These are phyloP conservation scores for Globomyces sp. DNA, from an alignment of 371 early-diverging fungal genomes.

Conservation along the genomic window DNA sequence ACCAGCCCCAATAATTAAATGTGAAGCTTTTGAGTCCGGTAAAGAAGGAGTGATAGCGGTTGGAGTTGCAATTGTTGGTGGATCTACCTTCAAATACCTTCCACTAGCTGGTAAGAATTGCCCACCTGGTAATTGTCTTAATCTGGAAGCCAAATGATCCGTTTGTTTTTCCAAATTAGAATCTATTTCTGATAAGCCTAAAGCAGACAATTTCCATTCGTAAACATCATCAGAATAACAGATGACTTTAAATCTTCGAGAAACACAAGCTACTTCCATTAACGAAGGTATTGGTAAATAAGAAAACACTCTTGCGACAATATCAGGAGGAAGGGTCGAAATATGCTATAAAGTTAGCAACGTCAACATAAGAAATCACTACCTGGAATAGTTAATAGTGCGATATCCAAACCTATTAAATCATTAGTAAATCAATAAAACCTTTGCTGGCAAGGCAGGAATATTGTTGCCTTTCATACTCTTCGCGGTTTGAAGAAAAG, in stretches of 20 bases:
- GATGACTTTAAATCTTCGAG: conserved; percentile 50
- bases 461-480: too few species aligned
- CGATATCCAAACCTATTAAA: too few species aligned
- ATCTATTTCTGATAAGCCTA: conserved; percentile 28
- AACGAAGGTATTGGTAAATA: conserved; percentile 46
- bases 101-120: conserved; percentile 37
- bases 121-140: conserved; percentile 51
- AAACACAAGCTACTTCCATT: conserved; percentile 37
- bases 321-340: conserved; percentile 47
- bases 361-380: too few species aligned
- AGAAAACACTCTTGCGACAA: conserved; percentile 42
- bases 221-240: conserved; percentile 49
- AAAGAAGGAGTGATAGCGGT: conserved; percentile 6
- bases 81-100: conserved; percentile 44
- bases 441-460: too few species aligned
- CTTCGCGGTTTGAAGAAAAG: too few species aligned
- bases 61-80: not conserved
- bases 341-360: conserved; percentile 17
- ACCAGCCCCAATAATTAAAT: conserved; percentile 47
- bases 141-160: conserved; percentile 28
- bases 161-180: conserved; percentile 19
- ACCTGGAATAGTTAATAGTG: too few species aligned
- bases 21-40: conserved; percentile 25
- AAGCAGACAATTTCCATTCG: conserved; percentile 38
- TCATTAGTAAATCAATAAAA: too few species aligned